Evolutionary conservation across 164 flowering plant species (phyloP).

Genomic region (Cinnamomum chago): DNA sequence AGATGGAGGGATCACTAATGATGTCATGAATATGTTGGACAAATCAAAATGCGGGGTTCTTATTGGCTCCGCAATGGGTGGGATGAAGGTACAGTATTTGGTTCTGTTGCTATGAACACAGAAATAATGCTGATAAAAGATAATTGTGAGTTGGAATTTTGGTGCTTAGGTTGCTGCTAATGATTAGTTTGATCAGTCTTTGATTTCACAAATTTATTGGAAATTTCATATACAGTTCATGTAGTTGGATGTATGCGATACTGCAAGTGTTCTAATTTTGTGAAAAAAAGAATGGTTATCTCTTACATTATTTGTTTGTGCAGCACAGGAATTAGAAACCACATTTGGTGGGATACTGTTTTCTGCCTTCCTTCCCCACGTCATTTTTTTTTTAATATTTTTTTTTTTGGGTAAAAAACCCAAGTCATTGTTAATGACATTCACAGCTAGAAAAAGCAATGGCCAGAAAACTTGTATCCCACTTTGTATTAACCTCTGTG

Average conservation of each 20-base stretch:
- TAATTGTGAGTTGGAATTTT: neutral
- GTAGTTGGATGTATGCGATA: too few relatives aligned
- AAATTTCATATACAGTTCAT: neutral
- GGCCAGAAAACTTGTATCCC: too few relatives aligned
- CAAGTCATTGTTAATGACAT: too few relatives aligned
- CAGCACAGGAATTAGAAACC: neutral
- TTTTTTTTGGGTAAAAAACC: neutral
- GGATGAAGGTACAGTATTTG: conserved; percentile 66
- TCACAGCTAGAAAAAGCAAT: too few relatives aligned
- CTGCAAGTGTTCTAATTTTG: neutral
- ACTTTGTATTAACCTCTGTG: neutral
- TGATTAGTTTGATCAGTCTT: neutral
- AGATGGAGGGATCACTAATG: conserved; percentile 82
- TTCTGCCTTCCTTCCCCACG: neutral
- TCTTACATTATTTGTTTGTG: neutral
- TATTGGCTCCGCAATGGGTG: conserved; percentile 98
- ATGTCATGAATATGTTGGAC: conserved; percentile 57
- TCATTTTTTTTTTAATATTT: too few relatives aligned
- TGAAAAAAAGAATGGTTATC: neutral
- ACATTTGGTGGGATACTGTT: neutral
- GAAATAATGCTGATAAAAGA: neutral
- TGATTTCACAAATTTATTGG: neutral
- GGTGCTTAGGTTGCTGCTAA: neutral
- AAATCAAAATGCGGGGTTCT: conserved; percentile 84
- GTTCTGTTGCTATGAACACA: neutral